Percentiles rank a stretch among this genome's conserved stretches.
phyloP scores from a whole-genome alignment of 495 filamentous ascomycete genomes.

The Talaromyces liani region DNA sequence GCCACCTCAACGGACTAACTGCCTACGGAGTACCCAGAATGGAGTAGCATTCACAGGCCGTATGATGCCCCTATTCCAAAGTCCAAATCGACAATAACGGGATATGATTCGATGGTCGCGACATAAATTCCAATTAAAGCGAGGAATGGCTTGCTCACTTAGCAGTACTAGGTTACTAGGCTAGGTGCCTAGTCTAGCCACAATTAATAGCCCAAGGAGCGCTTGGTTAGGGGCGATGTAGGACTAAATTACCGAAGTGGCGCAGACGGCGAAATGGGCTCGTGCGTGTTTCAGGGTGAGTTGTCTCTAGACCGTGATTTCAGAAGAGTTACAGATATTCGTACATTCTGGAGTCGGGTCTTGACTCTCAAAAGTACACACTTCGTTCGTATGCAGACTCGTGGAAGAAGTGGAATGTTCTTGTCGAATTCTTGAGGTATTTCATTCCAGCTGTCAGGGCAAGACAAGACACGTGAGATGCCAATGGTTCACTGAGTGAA shows the following conservation, averaged over 20 bases:
- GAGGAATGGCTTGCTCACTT: background rate
- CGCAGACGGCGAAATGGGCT: background rate
- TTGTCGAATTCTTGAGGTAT: background rate
- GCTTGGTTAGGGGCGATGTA: background rate
- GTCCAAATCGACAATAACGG: background rate
- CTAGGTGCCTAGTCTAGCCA: background rate
- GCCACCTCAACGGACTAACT: no score
- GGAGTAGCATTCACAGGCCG: background rate
- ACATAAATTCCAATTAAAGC: background rate
- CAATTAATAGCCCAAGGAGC: background rate
- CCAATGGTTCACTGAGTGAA: no score
- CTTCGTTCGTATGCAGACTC: background rate
- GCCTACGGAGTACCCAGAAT: background rate
- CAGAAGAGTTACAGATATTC: background rate
- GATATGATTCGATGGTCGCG: background rate
- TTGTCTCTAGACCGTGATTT: background rate
- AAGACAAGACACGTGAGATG: background rate
- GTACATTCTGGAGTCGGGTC: background rate
- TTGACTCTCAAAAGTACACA: background rate
- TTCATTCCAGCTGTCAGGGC: background rate
- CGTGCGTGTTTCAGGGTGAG: slow-evolving; percentile 2
- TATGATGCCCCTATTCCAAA: background rate
- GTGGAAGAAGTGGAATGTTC: background rate
- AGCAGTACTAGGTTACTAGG: no score
- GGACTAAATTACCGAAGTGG: background rate